Conservation (phyloP, 139 green algal genomes). For the Chlorella sp. region DNA sequence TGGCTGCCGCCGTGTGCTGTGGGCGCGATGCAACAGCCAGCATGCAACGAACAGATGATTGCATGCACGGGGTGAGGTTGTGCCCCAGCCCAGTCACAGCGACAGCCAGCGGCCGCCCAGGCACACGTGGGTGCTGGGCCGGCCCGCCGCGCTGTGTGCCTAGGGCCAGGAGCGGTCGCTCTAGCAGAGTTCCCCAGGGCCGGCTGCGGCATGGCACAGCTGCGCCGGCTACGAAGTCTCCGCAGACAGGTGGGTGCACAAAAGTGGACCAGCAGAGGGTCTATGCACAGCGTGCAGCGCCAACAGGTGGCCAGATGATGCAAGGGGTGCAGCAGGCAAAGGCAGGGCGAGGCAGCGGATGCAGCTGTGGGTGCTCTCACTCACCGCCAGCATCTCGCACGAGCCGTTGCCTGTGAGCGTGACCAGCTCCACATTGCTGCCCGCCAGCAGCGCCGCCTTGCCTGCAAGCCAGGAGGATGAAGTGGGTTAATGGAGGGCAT, state of each 20-base stretch:
- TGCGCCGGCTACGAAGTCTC: constrained; percentile 26
- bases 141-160: constrained; percentile 5
- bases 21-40: neutral
- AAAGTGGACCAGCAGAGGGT: too few relatives aligned
- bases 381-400: constrained; percentile 24
- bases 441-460: constrained; percentile 44
- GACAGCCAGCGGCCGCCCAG: neutral
- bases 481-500: too few relatives aligned
- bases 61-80: neutral
- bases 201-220: constrained; percentile 2
- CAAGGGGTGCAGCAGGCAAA: too few relatives aligned
- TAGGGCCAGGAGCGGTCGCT: neutral
- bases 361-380: too few relatives aligned
- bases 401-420: constrained; percentile 66
- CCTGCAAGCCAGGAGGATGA: neutral
- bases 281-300: too few relatives aligned
- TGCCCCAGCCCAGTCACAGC: constrained; percentile 22
- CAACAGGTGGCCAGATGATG: too few relatives aligned
- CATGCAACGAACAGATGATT: constrained; percentile 6
- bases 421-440: constrained; percentile 54
- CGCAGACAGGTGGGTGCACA: neutral
- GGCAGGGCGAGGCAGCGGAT: too few relatives aligned
- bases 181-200: constrained; percentile 13
- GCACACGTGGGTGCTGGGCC: neutral
- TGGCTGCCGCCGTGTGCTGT: too few relatives aligned